Conservation (phyloP, 805 yeast species). For the Wickerhamomyces bovis region DNA sequence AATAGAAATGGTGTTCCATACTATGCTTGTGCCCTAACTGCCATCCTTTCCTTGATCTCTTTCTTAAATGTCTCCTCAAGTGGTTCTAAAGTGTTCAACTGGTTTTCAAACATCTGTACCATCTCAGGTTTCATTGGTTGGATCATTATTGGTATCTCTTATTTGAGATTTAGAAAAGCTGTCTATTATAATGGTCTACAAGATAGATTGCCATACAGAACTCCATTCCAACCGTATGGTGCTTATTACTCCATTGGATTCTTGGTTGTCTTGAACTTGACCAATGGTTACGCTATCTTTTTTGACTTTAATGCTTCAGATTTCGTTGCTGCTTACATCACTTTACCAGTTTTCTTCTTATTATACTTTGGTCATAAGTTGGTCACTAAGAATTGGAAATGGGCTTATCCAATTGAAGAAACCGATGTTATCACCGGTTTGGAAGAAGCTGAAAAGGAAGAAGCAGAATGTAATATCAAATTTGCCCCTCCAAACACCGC, state of each 20-base stretch:
- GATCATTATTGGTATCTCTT: slow-evolving; percentile 63
- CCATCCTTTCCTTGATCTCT: slow-evolving; percentile 50
- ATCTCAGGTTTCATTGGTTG: slow-evolving; percentile 74
- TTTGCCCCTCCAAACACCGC: slow-evolving; percentile 5
- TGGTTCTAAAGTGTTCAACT: slow-evolving; percentile 50
- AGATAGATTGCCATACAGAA: slow-evolving; percentile 53
- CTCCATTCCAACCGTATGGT: slow-evolving; percentile 51
- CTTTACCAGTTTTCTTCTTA: slow-evolving; percentile 48
- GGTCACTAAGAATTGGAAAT: slow-evolving; percentile 37
- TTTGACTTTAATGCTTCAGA: slow-evolving; percentile 41
- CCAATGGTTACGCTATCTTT: slow-evolving; percentile 71
- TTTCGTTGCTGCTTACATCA: slow-evolving; percentile 68
- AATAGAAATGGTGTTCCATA: slow-evolving; percentile 68
- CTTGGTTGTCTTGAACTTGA: slow-evolving; percentile 47
- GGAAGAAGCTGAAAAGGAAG: slow-evolving; percentile 46
- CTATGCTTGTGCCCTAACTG: slow-evolving; percentile 38
- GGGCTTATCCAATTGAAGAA: slow-evolving; percentile 47
- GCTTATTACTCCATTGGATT: slow-evolving; percentile 48
- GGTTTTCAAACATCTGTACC: slow-evolving; percentile 73
- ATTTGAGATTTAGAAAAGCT: slow-evolving; percentile 65
- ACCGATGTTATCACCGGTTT: slow-evolving; percentile 58
- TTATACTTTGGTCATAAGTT: slow-evolving; percentile 55
- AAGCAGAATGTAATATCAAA: slow-evolving; percentile 12
- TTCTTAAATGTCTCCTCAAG: slow-evolving; percentile 57
- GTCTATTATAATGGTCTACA: slow-evolving; percentile 43